Evolutionary conservation across 805 yeast genomes (phyloP), one percentile per base, ranked within the genome.

Genomic region (Saccharomycopsis synnaedendra): DNA sequence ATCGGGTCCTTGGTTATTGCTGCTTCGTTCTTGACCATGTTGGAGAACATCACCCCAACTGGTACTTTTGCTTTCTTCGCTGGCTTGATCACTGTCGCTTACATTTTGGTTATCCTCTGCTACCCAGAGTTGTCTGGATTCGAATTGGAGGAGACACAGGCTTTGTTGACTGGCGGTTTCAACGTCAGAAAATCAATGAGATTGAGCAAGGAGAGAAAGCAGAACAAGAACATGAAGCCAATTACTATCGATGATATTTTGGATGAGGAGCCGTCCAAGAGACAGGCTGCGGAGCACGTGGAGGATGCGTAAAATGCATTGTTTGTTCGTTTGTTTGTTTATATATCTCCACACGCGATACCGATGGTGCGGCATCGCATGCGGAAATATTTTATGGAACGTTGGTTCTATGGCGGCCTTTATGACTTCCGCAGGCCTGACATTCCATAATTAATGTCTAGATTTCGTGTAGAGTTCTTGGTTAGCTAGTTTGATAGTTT

Each of bases 51-150:
- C 54, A 86, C 97, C 1, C 96, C 97, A 41, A 78, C 95, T 0
- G 97, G 97, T 29, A 90, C 97, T 0, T 90, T 90, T 66, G 78
- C 88, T 0, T 76, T 90, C 55, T 90, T 88, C 62, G 96, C 95
- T 1, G 95, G 78, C 1, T 71, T 90, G 47, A 78, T 93, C 59
- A 69, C 76, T 9, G 56, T 86, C 1, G 78, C 97, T 1, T 74
- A 81, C 60, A 55, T 85, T 3, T 80, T 86, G 60, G 85, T 85
- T 36, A 83, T 69, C 67, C 82, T 88, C 74, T 79, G 87, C 59
- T 85, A 88, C 59, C 97, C 97, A 32, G 98, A 90, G 66, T 76
- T 93, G 41, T 78, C 95, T 2, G 93, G 93, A 43, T 74, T 90
- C 60, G 88, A 85, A 58, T 71, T 90, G 51, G 98, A 93, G 64